Conservation (phyloP, 345 rosid genomes). For the Cardamine occulta region DNA sequence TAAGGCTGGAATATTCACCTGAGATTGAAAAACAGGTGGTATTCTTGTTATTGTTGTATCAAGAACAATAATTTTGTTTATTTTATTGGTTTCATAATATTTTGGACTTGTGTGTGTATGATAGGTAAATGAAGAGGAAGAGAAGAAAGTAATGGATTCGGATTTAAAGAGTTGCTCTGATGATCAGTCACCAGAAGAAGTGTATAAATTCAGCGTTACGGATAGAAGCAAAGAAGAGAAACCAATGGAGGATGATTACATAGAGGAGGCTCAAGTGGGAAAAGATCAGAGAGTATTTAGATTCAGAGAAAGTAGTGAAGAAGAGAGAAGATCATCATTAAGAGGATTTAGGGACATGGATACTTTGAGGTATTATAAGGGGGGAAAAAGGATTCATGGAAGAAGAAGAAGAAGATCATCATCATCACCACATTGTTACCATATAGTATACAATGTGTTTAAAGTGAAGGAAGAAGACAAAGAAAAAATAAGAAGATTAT, state of each 20-base stretch:
- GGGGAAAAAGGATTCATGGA: background rate
- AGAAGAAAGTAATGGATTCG: conserved; percentile 24
- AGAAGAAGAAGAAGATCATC: conserved; percentile 32
- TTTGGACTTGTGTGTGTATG: conserved; percentile 8
- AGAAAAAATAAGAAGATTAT: conserved; percentile 4
- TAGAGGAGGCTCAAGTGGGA: conserved; percentile 34
- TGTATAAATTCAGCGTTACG: conserved; percentile 21
- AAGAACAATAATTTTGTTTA: background rate
- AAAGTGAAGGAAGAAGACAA: conserved; percentile 36
- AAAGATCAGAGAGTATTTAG: conserved; percentile 36
- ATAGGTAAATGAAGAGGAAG: conserved; percentile 39
- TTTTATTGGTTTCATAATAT: background rate
- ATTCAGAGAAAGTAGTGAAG: conserved; percentile 39
- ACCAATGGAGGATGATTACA: conserved; percentile 31
- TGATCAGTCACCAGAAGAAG: conserved; percentile 14
- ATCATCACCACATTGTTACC: conserved; percentile 34
- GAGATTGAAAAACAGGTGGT: conserved; percentile 38
- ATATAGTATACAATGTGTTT: conserved; percentile 41
- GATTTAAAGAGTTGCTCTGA: background rate
- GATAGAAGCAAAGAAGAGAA: conserved; percentile 25
- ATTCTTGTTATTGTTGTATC: background rate
- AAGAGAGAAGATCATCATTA: conserved; percentile 33
- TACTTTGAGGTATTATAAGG: conserved; percentile 30
- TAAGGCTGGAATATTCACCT: conserved; percentile 59
- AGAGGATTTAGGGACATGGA: conserved; percentile 24